Evolutionary conservation across 768 basidiomycete genomes (phyloP).

Genomic region (Sistotremastrum suecicum): DNA sequence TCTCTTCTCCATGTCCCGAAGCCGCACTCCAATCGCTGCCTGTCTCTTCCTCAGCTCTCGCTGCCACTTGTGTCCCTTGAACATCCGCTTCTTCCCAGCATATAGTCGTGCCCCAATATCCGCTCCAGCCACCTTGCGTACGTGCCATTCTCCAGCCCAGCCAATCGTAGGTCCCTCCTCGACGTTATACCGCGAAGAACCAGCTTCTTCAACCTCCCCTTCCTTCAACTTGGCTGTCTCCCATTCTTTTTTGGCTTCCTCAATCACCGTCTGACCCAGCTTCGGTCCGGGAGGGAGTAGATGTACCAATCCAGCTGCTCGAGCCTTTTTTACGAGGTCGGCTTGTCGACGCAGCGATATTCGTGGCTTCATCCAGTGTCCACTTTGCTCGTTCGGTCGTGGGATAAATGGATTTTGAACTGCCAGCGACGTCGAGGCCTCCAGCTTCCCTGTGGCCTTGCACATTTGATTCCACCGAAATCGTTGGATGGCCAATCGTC

Average conservation of each 20-base stretch:
- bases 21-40: conserved; percentile 35
- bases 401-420: conserved; percentile 58
- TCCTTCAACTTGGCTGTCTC: conserved; percentile 1
- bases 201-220: neutral
- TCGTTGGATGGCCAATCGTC: too few species aligned
- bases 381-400: conserved; percentile 39
- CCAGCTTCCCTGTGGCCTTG: too few species aligned
- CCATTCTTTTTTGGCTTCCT: conserved; percentile 9
- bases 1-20: conserved; percentile 59
- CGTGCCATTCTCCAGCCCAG: conserved; percentile 26
- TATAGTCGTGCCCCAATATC: conserved; percentile 54
- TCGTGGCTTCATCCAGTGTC: conserved; percentile 53
- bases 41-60: conserved; percentile 34
- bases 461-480: too few species aligned
- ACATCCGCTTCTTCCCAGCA: conserved; percentile 69
- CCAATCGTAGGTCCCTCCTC: conserved; percentile 13
- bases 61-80: conserved; percentile 90
- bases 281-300: conserved; percentile 63
- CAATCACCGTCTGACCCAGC: conserved; percentile 18
- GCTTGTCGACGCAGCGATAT: conserved; percentile 69
- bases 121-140: conserved; percentile 29
- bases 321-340: conserved; percentile 62
- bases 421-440: conserved; percentile 5
- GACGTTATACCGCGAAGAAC: neutral
- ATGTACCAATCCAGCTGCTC: conserved; percentile 33